Percentiles rank a stretch among this genome's conserved stretches.
phyloP scores from a whole-genome alignment of 352 stramenopile species.

The Pythium graminicola region DNA sequence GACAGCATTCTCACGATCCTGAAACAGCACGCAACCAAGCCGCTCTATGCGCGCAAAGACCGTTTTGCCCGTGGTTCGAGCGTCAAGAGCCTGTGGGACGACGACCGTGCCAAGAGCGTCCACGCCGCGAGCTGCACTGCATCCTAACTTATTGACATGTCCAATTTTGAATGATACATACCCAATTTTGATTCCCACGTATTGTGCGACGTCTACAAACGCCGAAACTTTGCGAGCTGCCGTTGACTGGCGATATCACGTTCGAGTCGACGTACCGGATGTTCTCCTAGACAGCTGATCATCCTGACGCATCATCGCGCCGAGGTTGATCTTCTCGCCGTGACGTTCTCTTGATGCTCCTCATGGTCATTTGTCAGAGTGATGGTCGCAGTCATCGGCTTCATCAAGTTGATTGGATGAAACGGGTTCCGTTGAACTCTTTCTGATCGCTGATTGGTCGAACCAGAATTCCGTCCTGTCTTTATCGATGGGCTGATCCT shows the following conservation, averaged over 20 bases:
- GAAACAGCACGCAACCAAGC: constrained; percentile 7
- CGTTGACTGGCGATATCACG: too few relatives aligned
- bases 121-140: not conserved
- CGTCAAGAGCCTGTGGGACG: constrained; percentile 8
- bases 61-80: constrained; percentile 16
- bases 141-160: constrained; percentile 2
- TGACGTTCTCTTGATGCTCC: not conserved
- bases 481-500: too few relatives aligned
- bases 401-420: constrained; percentile 7
- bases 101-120: too few relatives aligned
- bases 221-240: too few relatives aligned
- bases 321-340: not conserved
- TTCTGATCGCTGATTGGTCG: not conserved
- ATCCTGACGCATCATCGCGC: not conserved
- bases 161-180: constrained; percentile 4
- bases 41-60: constrained; percentile 16
- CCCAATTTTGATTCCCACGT: constrained; percentile 5
- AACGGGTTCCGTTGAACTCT: not conserved
- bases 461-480: not conserved
- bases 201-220: too few relatives aligned
- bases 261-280: too few relatives aligned
- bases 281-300: too few relatives aligned
- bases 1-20: constrained; percentile 2
- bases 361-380: not conserved
- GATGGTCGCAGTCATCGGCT: constrained; percentile 6